Evolutionary conservation across 2,329 filamentous ascomycete genomes (phyloP).

Genomic region (Xylaria polymorpha): DNA sequence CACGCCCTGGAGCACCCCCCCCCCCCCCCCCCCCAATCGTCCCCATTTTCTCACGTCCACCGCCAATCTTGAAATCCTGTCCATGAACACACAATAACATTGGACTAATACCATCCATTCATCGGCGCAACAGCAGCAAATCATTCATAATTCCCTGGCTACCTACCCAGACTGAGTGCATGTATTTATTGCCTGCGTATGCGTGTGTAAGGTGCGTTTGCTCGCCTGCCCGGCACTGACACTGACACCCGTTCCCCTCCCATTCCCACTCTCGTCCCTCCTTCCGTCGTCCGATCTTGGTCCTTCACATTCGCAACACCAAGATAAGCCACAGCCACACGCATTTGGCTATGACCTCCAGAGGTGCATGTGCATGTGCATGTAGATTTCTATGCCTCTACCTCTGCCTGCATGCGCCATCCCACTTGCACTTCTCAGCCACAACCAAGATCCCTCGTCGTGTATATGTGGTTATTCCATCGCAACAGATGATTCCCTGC

Average conservation of each 20-base stretch:
- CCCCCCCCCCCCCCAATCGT: too few species aligned
- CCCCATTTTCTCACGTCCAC: not conserved
- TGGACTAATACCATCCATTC: not conserved
- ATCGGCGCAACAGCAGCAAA: constrained; percentile 14
- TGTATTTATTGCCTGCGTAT: constrained; percentile 2
- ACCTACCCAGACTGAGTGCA: not conserved
- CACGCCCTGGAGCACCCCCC: not conserved
- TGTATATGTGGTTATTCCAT: not conserved
- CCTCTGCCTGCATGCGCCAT: constrained; percentile 1
- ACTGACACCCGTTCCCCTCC: too few species aligned
- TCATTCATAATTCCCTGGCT: too few species aligned
- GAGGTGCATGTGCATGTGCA: too few species aligned
- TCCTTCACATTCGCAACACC: constrained; percentile 9
- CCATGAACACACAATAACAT: constrained; percentile 1
- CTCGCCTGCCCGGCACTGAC: not conserved
- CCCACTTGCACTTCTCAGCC: not conserved
- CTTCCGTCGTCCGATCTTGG: constrained; percentile 20
- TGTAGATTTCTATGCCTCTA: not conserved
- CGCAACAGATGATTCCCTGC: constrained; percentile 2
- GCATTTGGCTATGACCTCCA: not conserved
- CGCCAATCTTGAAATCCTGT: not conserved
- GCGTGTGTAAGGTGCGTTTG: constrained; percentile 25
- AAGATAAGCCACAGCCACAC: constrained; percentile 3
- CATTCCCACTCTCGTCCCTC: not conserved
- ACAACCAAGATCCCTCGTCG: not conserved